phyloP scores from a whole-genome alignment of 177 flowering plant species.

The Vitis hybrid region DNA sequence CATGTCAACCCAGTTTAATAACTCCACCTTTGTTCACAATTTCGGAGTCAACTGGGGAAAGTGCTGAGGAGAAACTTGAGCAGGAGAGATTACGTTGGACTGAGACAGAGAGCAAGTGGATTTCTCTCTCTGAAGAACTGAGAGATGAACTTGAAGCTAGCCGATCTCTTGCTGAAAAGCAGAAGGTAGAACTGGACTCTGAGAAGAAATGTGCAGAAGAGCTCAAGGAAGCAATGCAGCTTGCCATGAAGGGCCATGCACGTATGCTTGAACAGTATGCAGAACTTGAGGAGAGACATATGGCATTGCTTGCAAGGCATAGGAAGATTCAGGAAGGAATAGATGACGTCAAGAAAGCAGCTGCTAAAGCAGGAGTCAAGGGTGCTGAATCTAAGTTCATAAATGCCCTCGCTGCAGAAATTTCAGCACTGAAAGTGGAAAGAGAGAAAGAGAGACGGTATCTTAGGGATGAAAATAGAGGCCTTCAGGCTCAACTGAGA shows the following conservation, averaged over 20 bases:
- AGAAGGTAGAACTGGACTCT: constrained; percentile 59
- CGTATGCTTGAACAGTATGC: constrained; percentile 96
- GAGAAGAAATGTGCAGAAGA: constrained; percentile 90
- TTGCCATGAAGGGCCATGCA: constrained; percentile 96
- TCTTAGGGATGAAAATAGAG: constrained; percentile 80
- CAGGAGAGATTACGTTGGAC: constrained; percentile 75
- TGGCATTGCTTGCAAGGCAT: constrained; percentile 79
- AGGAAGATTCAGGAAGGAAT: constrained; percentile 82
- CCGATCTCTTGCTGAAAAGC: constrained; percentile 53
- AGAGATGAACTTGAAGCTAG: constrained; percentile 67
- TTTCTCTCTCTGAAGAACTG: constrained; percentile 79
- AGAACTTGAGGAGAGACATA: constrained; percentile 88
- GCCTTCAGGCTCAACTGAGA: constrained; percentile 77
- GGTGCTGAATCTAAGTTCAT: constrained; percentile 94
- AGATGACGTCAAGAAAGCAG: constrained; percentile 89
- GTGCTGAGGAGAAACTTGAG: constrained; percentile 59
- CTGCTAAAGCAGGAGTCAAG: constrained; percentile 86
- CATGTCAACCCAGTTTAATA: constrained; percentile 39
- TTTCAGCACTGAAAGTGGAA: constrained; percentile 79
- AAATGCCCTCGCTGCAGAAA: constrained; percentile 88
- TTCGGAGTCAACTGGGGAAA: constrained; percentile 50
- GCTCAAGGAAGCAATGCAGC: constrained; percentile 88
- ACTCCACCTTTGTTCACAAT: constrained; percentile 37
- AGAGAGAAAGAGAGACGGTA: constrained; percentile 77
- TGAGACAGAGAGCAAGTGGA: constrained; percentile 89